phyloP scores from a whole-genome alignment of 1,284 basidiomycete species.

The Amylostereum chailletii region DNA sequence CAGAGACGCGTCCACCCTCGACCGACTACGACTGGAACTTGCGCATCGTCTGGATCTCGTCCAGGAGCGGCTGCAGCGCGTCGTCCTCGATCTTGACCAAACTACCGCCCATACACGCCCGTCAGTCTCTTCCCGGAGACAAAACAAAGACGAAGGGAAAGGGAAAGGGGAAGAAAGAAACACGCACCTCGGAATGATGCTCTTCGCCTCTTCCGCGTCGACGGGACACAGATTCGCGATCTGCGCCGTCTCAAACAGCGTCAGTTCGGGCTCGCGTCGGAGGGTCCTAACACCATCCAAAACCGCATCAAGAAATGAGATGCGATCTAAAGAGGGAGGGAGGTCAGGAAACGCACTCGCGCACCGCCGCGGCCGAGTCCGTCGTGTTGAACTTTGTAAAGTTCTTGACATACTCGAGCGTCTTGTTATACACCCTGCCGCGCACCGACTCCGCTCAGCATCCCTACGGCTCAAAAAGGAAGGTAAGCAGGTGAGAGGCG shows the following conservation, averaged over 20 bases:
- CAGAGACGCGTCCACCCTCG: background rate
- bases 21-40: conserved; percentile 67
- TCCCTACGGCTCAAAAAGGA: background rate
- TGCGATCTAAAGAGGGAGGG: background rate
- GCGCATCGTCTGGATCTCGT: conserved; percentile 84
- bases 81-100: conserved; percentile 85
- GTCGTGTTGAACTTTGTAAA: conserved; percentile 87
- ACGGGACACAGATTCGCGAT: conserved; percentile 87
- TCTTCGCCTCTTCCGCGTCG: conserved; percentile 86
- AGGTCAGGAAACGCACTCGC: conserved; percentile 54
- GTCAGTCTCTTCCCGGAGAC: too few species aligned
- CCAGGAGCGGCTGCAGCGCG: conserved; percentile 68
- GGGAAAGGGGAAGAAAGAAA: background rate
- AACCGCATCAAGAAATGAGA: background rate
- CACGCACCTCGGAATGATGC: conserved; percentile 75
- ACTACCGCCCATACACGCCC: conserved; percentile 27
- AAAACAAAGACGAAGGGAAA: conserved; percentile 1
- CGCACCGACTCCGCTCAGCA: background rate
- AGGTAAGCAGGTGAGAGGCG: conserved; percentile 20
- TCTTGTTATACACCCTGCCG: conserved; percentile 83
- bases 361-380: conserved; percentile 79
- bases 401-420: conserved; percentile 84
- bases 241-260: conserved; percentile 89
- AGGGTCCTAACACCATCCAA: conserved; percentile 43
- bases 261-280: conserved; percentile 65